phyloP scores from a whole-genome alignment of 257 asterid species.

The Penstemon newberryi region DNA sequence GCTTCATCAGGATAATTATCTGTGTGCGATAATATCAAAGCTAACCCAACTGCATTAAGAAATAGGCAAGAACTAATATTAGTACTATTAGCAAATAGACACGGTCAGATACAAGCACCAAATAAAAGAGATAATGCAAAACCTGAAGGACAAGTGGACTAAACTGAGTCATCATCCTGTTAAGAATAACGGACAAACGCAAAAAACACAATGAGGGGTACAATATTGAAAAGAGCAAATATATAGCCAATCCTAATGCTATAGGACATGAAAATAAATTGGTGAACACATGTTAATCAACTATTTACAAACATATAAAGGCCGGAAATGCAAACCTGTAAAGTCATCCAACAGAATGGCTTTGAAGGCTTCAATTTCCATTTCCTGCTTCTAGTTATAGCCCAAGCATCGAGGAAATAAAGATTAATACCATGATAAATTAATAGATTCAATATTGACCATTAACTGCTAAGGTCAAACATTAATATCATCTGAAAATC shows the following conservation, averaged over 20 bases:
- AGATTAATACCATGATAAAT: background rate
- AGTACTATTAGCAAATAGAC: conserved; percentile 20
- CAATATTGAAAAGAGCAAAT: conserved; percentile 9
- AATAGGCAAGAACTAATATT: conserved; percentile 22
- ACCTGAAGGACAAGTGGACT: conserved; percentile 63
- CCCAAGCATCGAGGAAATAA: conserved; percentile 27
- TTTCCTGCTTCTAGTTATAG: conserved; percentile 75
- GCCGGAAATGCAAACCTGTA: conserved; percentile 50
- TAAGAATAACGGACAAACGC: conserved; percentile 13
- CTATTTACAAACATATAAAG: conserved; percentile 1
- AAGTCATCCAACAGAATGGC: conserved; percentile 94
- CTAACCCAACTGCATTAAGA: conserved; percentile 63
- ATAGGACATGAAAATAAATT: background rate
- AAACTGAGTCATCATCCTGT: conserved; percentile 83
- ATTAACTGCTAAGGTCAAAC: background rate
- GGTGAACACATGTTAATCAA: conserved; percentile 20
- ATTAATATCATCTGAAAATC: background rate
- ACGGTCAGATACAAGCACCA: conserved; percentile 19
- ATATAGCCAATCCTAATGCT: conserved; percentile 15
- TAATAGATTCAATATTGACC: conserved; percentile 1
- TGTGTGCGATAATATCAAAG: conserved; percentile 20
- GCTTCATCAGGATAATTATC: no score
- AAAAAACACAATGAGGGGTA: conserved; percentile 13
- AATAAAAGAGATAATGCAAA: conserved; percentile 28
- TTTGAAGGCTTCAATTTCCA: conserved; percentile 95